Percentiles rank a stretch among this genome's conserved stretches.
Conservation (phyloP, 495 filamentous ascomycete genomes). For the Podospora australis region DNA sequence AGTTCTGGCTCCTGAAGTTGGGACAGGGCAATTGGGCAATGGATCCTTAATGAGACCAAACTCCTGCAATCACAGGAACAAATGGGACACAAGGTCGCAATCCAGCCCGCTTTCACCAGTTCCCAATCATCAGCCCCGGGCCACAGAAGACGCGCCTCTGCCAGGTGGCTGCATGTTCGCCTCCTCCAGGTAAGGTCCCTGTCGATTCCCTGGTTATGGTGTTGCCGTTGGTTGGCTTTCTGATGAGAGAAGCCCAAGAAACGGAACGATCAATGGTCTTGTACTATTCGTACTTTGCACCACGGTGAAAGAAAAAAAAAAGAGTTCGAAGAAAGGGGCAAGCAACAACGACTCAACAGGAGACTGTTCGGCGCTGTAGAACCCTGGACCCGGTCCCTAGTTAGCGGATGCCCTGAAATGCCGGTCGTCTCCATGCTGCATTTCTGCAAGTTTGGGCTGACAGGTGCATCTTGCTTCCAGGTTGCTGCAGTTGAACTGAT, state of each 20-base stretch:
- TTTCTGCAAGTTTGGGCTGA: conserved; percentile 1
- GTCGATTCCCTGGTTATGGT: too few relatives aligned
- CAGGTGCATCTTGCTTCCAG: too few relatives aligned
- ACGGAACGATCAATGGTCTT: neutral
- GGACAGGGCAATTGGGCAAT: conserved; percentile 16
- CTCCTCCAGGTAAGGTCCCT: too few relatives aligned
- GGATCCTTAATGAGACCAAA: conserved; percentile 13
- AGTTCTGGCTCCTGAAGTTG: neutral
- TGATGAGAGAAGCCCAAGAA: neutral
- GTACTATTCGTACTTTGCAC: neutral
- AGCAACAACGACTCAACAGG: neutral
- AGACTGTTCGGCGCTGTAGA: neutral
- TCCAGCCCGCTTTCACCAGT: neutral
- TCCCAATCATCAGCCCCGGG: neutral
- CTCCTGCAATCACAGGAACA: conserved; percentile 13
- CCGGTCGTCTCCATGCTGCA: conserved; percentile 4
- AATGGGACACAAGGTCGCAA: neutral
- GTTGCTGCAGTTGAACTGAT: too few relatives aligned
- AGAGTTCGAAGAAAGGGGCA: conserved; percentile 1
- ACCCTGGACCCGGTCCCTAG: conserved; percentile 1
- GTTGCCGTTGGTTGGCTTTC: too few relatives aligned
- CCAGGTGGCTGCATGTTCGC: conserved; percentile 10
- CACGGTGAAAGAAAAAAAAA: conserved; percentile 1
- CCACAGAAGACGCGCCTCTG: conserved; percentile 3
- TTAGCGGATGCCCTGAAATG: neutral